These are phyloP conservation scores for Calonectria henricotiae DNA, from an alignment of 2,329 filamentous ascomycete species.

Conservation along the genomic window DNA sequence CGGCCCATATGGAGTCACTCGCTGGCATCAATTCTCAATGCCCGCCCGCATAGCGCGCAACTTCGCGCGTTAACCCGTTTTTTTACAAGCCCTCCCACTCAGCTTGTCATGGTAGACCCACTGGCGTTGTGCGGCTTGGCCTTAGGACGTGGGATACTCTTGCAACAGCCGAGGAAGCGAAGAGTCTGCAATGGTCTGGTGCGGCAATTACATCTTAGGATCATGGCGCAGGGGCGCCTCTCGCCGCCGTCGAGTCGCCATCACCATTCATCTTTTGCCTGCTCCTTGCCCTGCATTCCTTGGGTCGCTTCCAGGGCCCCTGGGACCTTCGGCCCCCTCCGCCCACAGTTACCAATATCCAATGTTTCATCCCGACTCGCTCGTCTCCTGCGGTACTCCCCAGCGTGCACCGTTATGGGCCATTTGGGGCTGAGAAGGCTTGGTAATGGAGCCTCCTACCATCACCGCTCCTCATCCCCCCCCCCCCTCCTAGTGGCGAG, in stretches of 20 bases:
- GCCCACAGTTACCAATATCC: conserved; percentile 8
- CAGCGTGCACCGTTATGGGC: conserved; percentile 1
- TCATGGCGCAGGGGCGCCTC: conserved; percentile 36
- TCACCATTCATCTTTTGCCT: conserved; percentile 11
- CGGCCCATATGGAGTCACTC: conserved; percentile 32
- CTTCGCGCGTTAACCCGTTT: conserved; percentile 48
- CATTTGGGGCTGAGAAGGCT: conserved; percentile 11
- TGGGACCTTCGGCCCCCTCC: conserved; percentile 13
- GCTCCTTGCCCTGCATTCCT: conserved; percentile 25
- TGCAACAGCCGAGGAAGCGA: conserved; percentile 22
- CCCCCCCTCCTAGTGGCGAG: conserved; percentile 21
- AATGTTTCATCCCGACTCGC: conserved; percentile 14
- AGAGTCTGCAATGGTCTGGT: conserved; percentile 34
- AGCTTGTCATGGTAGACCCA: conserved; percentile 43
- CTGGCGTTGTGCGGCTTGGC: conserved; percentile 37
- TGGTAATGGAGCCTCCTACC: conserved; percentile 11
- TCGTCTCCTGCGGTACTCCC: conserved; percentile 18
- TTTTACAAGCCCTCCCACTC: conserved; percentile 34
- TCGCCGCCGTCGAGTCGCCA: conserved; percentile 29
- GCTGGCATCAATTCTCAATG: conserved; percentile 37
- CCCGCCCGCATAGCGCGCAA: conserved; percentile 35
- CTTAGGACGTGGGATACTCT: conserved; percentile 26
- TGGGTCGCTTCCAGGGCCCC: conserved; percentile 13
- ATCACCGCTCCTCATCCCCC: neutral
- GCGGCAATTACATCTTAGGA: conserved; percentile 47